phyloP scores from a whole-genome alignment of 495 filamentous ascomycete species.

The Aspergillus baeticus region DNA sequence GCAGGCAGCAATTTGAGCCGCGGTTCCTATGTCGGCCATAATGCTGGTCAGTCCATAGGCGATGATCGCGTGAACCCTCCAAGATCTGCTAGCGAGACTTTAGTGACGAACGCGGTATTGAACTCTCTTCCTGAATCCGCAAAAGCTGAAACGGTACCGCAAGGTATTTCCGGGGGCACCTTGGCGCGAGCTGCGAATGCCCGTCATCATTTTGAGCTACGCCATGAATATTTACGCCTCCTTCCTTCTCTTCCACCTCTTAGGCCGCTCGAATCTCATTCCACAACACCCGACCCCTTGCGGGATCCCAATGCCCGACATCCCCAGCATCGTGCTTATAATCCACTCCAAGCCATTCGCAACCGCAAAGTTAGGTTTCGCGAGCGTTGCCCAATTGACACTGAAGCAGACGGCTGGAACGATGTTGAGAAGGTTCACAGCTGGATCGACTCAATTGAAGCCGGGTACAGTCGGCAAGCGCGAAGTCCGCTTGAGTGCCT shows the following conservation, averaged over 20 bases:
- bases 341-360: constrained; percentile 83
- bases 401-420: constrained; percentile 71
- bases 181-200: constrained; percentile 76
- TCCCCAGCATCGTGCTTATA: constrained; percentile 63
- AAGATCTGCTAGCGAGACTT: background rate
- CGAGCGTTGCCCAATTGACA: constrained; percentile 67
- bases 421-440: constrained; percentile 64
- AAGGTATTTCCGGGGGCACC: constrained; percentile 75
- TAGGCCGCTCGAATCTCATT: constrained; percentile 9
- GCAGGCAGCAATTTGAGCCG: constrained; percentile 14
- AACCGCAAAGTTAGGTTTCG: constrained; percentile 78
- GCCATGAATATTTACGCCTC: constrained; percentile 74
- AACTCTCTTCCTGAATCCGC: constrained; percentile 32
- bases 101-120: constrained; percentile 16
- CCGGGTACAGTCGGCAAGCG: constrained; percentile 37
- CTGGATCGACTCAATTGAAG: constrained; percentile 72
- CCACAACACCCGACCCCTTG: constrained; percentile 3
- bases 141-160: constrained; percentile 36
- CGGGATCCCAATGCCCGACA: constrained; percentile 1
- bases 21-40: constrained; percentile 19
- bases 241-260: constrained; percentile 73
- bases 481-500: constrained; percentile 49
- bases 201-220: constrained; percentile 73
- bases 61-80: constrained; percentile 12
- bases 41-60: constrained; percentile 15